A percentile compares a stretch with the other conserved stretches of the same genome.
phyloP scores from a whole-genome alignment of 176 grass and related monocot species.

The Neostapfia colusana region DNA sequence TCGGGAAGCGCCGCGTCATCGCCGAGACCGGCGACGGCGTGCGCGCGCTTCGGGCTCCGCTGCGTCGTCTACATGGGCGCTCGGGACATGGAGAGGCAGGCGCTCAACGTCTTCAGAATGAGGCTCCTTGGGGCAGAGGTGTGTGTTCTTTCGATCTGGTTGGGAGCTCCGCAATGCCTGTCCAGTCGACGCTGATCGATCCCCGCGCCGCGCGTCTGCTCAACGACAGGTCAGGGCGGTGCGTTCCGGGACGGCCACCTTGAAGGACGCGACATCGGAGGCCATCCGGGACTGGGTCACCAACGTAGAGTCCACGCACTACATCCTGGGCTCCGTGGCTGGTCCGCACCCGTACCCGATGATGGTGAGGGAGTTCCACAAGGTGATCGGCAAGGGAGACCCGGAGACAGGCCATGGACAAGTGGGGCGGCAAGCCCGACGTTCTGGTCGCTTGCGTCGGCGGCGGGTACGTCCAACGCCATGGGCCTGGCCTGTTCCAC shows the following conservation, averaged over 20 bases:
- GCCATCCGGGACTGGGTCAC: conserved; percentile 98
- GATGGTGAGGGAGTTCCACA: conserved; percentile 98
- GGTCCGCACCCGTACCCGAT: conserved; percentile 96
- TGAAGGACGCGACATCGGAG: conserved; percentile 96
- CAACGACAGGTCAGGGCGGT: conserved; percentile 94
- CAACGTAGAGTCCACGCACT: conserved; percentile 88
- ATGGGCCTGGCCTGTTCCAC: conserved; percentile 97
- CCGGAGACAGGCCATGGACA: conserved; percentile 80
- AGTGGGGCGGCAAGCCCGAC: conserved; percentile 88
- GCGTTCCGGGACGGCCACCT: conserved; percentile 83
- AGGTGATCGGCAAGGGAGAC: conserved; percentile 90
- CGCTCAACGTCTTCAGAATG: conserved; percentile 94
- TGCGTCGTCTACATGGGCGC: conserved; percentile 96
- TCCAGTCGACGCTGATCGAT: too few relatives aligned
- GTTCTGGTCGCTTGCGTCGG: conserved; percentile 93
- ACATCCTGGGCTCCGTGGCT: conserved; percentile 87
- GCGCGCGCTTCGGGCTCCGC: conserved; percentile 74
- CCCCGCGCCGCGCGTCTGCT: too few relatives aligned
- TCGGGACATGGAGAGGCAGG: conserved; percentile 98
- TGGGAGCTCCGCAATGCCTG: too few relatives aligned
- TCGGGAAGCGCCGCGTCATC: conserved; percentile 91
- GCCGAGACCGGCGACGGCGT: conserved; percentile 92
- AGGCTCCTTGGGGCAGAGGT: conserved; percentile 97
- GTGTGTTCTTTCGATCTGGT: not conserved
- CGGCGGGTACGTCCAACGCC: conserved; percentile 91